These are phyloP conservation scores for Vaucheria bursata DNA, from an alignment of 352 stramenopile genomes.

Conservation along the genomic window DNA sequence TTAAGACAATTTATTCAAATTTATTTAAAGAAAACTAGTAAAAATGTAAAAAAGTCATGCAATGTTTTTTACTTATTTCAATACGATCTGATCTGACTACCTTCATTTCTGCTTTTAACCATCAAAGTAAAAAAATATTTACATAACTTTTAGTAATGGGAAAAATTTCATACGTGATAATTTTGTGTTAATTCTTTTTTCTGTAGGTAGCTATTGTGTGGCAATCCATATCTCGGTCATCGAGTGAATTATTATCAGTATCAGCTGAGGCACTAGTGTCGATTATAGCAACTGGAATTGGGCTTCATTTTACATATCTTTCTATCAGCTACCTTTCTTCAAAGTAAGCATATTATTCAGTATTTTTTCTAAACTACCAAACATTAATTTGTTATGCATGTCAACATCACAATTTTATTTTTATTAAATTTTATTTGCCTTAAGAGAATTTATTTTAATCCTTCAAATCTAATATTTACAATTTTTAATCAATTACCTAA, in stretches of 20 bases:
- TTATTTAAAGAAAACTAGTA: neutral
- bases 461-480: too few relatives aligned
- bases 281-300: constrained; percentile 40
- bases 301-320: constrained; percentile 37
- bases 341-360: too few relatives aligned
- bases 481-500: too few relatives aligned
- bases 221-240: constrained; percentile 38
- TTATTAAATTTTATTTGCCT: too few relatives aligned
- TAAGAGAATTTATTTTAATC: too few relatives aligned
- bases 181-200: neutral
- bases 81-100: neutral
- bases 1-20: neutral
- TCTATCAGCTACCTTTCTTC: constrained; percentile 30
- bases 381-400: too few relatives aligned
- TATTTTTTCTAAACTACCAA: neutral
- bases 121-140: neutral
- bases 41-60: neutral
- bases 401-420: too few relatives aligned
- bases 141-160: neutral
- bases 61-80: neutral
- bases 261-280: constrained; percentile 14
- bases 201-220: constrained; percentile 33
- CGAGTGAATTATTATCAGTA: constrained; percentile 22
- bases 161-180: neutral
- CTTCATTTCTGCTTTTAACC: neutral